phyloP scores from a whole-genome alignment of 805 yeast species.

The Isabelozyma pseudorhagii region DNA sequence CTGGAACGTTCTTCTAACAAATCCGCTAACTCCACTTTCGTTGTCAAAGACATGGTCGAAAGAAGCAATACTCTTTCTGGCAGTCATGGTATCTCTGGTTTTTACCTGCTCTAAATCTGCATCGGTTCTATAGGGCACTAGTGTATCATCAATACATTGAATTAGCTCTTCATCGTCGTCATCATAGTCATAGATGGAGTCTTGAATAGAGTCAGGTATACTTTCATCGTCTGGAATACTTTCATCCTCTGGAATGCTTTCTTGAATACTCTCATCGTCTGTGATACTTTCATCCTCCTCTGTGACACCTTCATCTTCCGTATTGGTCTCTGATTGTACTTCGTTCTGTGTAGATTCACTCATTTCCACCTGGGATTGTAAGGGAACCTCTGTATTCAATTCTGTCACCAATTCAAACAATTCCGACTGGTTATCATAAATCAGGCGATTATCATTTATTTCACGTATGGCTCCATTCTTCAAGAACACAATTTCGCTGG shows the following conservation, averaged over 20 bases:
- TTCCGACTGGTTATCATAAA: not conserved
- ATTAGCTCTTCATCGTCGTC: not conserved
- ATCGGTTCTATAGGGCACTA: slow-evolving; percentile 2
- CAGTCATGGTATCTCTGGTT: not conserved
- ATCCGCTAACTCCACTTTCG: not conserved
- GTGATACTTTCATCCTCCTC: not conserved
- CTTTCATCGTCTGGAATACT: not conserved
- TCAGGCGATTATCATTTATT: not conserved
- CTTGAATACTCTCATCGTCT: not conserved
- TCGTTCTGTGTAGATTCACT: not conserved
- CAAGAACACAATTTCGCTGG: slow-evolving; percentile 17
- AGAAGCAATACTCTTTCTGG: not conserved
- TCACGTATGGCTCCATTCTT: slow-evolving; percentile 18
- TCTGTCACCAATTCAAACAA: not conserved
- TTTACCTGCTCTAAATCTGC: not conserved
- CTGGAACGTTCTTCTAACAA: not conserved
- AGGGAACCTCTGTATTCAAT: not conserved
- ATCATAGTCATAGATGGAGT: not conserved
- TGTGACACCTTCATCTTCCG: not conserved
- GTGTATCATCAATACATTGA: slow-evolving; percentile 4
- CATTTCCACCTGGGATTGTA: not conserved
- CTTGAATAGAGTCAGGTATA: not conserved
- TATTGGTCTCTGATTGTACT: not conserved
- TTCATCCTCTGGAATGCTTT: not conserved
- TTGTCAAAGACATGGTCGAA: not conserved